Base-by-base conservation (phyloP, 192 early-diverging fungal genomes). In the Coemansia sp. region DNA sequence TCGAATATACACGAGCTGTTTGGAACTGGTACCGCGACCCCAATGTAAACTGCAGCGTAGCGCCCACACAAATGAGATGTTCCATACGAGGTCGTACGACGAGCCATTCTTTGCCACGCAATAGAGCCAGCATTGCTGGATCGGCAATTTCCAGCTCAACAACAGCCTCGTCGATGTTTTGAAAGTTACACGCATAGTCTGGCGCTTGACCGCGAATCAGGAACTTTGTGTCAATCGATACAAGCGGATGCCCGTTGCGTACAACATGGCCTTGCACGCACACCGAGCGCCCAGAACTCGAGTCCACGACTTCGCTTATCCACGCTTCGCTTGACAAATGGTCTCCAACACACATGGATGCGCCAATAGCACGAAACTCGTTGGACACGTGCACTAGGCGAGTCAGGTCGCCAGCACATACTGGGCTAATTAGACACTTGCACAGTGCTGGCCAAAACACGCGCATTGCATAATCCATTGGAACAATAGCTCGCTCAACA, bases 381-480 rank as follows among this genome's bases (percentile, higher is more conserved):
- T 96, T 97, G 60, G 90, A 90, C 39, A 95, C 79, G 74, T 97
- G 95, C 27, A 97, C 94, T 5, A 97, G 81, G 48, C 84, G 81
- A 53, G 92, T 82, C 29, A 97, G 76, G 73, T 97, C 95, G 48
- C 93, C 95, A 68, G 94, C 88, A 63, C 95, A 93, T 15, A 88
- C 88, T 67, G 88, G 90, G 41, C 92, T 90, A 82, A 93, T 88
- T 29, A 95, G 90, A 19, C 94, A 93, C 74, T 90, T 90, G 70
- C 93, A 89, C 52, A 95, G 85, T 64, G 88, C 82, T 75, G 89
- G 86, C 94, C 94, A 97, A 5, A 89, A 92, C 25, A 89, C 90
- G 29, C 93, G 93, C 57, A 95, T 94, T 32, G 92, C 93, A 76
- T 91, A 97, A 78, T 97, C 95, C 84, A 97, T 90, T 21, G 95